A percentile compares a stretch with the other conserved stretches of the same genome.
Conservation (phyloP, 2,329 filamentous ascomycete species). For the Fusarium nisikadoi region DNA sequence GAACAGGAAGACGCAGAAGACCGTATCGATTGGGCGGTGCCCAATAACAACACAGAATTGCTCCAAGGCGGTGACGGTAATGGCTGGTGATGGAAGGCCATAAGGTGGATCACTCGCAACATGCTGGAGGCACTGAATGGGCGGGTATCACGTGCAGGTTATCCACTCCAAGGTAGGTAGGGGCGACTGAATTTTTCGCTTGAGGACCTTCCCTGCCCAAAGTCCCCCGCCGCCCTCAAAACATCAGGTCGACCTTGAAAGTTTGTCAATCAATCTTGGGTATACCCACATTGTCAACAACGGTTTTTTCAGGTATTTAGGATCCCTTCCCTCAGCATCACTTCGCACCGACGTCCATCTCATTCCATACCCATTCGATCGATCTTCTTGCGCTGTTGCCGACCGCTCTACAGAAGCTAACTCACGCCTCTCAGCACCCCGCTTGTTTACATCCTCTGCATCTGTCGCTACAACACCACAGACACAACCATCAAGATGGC, state of each 20-base stretch:
- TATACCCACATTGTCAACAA: constrained; percentile 46
- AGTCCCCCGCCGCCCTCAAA: constrained; percentile 57
- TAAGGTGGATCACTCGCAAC: constrained; percentile 28
- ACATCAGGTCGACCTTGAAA: constrained; percentile 53
- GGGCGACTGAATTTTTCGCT: constrained; percentile 58
- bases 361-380: constrained; percentile 16
- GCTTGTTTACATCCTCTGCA: constrained; percentile 59
- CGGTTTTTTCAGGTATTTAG: constrained; percentile 43
- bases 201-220: constrained; percentile 50
- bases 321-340: constrained; percentile 28
- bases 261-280: constrained; percentile 49
- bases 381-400: constrained; percentile 27
- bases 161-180: constrained; percentile 38
- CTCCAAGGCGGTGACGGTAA: constrained; percentile 44
- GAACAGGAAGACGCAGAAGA: constrained; percentile 23
- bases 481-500: constrained; percentile 68
- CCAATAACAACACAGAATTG: constrained; percentile 38
- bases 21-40: constrained; percentile 21
- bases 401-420: constrained; percentile 46
- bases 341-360: constrained; percentile 24
- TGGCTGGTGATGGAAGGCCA: constrained; percentile 28
- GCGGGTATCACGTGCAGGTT: constrained; percentile 50
- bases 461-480: constrained; percentile 41
- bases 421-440: constrained; percentile 52
- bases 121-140: constrained; percentile 26